Evolutionary conservation across 768 basidiomycete genomes (phyloP).

Genomic region (Piloderma croceum): DNA sequence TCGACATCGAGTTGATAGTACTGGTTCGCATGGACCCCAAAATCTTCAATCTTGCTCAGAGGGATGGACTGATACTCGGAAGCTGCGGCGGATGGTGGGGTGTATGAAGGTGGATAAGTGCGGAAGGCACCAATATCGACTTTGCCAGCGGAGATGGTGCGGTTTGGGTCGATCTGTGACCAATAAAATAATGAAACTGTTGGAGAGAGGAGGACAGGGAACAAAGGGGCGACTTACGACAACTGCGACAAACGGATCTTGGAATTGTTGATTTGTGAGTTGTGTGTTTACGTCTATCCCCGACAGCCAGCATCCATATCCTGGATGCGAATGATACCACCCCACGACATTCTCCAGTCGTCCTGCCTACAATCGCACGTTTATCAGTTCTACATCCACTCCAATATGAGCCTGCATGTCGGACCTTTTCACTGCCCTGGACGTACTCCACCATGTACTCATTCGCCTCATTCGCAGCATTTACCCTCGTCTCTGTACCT

Average conservation of each 20-base stretch:
- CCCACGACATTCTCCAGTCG: slow-evolving; percentile 84
- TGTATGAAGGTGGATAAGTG: slow-evolving; percentile 94
- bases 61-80: slow-evolving; percentile 97
- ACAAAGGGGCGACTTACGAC: slow-evolving; percentile 55
- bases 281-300: slow-evolving; percentile 99
- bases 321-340: slow-evolving; percentile 99
- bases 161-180: slow-evolving; percentile 91
- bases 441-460: slow-evolving; percentile 98
- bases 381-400: slow-evolving; percentile 2
- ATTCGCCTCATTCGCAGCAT: slow-evolving; percentile 90
- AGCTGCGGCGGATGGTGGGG: slow-evolving; percentile 58
- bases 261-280: slow-evolving; percentile 88
- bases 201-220: slow-evolving; percentile 1
- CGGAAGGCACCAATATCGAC: slow-evolving; percentile 99
- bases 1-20: slow-evolving; percentile 94
- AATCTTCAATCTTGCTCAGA: slow-evolving; percentile 95
- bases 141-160: slow-evolving; percentile 96
- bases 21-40: slow-evolving; percentile 94
- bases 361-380: slow-evolving; percentile 51
- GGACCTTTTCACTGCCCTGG: slow-evolving; percentile 71
- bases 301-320: slow-evolving; percentile 98
- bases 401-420: slow-evolving; percentile 11
- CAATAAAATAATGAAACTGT: not conserved
- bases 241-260: slow-evolving; percentile 95
- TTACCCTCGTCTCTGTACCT: slow-evolving; percentile 97